Evolutionary conservation across 2,329 filamentous ascomycete species (phyloP).

Genomic region (Beauveria brongniartii): DNA sequence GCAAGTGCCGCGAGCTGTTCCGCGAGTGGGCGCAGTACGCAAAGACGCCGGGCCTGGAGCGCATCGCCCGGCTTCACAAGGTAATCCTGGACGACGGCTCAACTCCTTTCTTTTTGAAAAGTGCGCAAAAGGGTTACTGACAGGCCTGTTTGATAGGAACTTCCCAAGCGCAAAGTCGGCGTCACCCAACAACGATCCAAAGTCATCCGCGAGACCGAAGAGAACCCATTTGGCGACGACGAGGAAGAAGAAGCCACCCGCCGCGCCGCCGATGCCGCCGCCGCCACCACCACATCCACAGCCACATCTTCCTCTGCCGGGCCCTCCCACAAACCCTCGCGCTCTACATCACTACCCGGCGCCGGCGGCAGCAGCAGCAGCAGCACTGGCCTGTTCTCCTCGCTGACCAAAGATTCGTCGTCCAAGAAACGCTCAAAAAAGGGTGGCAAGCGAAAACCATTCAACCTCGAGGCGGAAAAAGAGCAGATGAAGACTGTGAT

Average conservation of each 20-base stretch:
- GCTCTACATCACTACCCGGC: neutral
- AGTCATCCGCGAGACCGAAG: slow-evolving; percentile 74
- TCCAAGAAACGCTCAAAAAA: neutral
- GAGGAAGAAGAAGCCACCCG: slow-evolving; percentile 45
- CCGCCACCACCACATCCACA: neutral
- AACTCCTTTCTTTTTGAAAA: no score
- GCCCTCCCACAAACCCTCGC: neutral
- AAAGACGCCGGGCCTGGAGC: slow-evolving; percentile 68
- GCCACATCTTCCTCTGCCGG: slow-evolving; percentile 25
- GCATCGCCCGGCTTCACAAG: slow-evolving; percentile 70
- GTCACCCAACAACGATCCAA: slow-evolving; percentile 72
- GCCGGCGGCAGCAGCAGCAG: neutral
- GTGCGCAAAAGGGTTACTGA: no score
- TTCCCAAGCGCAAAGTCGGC: slow-evolving; percentile 60
- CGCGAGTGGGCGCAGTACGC: slow-evolving; percentile 85
- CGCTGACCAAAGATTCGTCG: neutral
- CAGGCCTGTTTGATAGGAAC: slow-evolving; percentile 35
- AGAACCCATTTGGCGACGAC: slow-evolving; percentile 61
- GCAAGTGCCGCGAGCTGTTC: slow-evolving; percentile 83
- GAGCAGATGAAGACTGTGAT: slow-evolving; percentile 81
- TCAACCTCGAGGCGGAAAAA: slow-evolving; percentile 83
- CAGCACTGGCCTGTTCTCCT: neutral
- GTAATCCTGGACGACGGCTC: slow-evolving; percentile 22
- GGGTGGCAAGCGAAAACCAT: slow-evolving; percentile 51
- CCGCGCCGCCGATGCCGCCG: neutral